phyloP scores from a whole-genome alignment of 192 early-diverging fungal species.

The Paraglomus occultum region DNA sequence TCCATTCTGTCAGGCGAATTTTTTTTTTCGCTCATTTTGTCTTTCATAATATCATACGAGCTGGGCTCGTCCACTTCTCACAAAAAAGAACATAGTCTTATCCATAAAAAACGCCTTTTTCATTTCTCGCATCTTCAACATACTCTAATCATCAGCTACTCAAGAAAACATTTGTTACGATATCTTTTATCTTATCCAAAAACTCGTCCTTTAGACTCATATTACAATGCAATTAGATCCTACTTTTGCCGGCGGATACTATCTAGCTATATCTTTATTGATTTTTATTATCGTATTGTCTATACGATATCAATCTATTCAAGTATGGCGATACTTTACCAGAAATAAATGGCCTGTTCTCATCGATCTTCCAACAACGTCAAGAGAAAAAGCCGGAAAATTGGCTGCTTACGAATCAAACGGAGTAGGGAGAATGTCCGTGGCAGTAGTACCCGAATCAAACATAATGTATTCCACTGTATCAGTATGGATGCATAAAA shows the following conservation, averaged over 20 bases:
- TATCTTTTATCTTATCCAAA: no score
- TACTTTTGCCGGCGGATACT: slow-evolving; percentile 2
- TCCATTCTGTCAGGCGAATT: no score
- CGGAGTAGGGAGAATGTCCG: no score
- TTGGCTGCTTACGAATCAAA: background rate
- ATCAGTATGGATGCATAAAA: slow-evolving; percentile 8
- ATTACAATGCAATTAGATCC: background rate
- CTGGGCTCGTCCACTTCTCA: no score
- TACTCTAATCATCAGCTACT: no score
- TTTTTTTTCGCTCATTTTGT: no score
- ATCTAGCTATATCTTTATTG: background rate
- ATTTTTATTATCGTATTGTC: background rate
- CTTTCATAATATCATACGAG: no score
- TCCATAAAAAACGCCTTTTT: no score
- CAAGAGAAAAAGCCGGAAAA: background rate
- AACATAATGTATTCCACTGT: background rate
- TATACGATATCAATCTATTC: background rate
- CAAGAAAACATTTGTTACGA: no score
- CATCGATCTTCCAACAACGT: background rate
- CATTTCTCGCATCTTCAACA: no score
- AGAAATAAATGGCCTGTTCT: background rate
- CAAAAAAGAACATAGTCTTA: no score
- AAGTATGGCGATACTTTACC: background rate
- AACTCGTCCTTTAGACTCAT: background rate
- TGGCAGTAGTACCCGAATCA: no score